Percentiles rank a stretch among this genome's conserved stretches.
These are phyloP conservation scores for Aspergillus panamensis DNA, from an alignment of 495 filamentous ascomycete species.

Conservation along the genomic window DNA sequence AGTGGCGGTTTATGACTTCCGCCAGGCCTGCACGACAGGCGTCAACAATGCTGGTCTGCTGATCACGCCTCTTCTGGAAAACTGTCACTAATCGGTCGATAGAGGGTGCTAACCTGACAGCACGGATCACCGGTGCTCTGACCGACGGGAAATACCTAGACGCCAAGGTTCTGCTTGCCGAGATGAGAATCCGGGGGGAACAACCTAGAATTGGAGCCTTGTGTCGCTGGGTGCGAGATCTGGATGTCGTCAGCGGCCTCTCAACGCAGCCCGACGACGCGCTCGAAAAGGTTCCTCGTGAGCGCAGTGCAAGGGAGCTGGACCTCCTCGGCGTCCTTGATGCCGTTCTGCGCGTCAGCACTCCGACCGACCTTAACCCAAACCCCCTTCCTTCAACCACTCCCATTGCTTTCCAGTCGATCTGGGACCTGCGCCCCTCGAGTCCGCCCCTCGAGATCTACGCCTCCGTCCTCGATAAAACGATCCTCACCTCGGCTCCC, in stretches of 20 bases:
- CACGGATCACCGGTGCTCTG: constrained; percentile 37
- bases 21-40: constrained; percentile 38
- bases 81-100: constrained; percentile 14
- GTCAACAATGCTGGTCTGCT: constrained; percentile 34
- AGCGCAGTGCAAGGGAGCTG: constrained; percentile 28
- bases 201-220: constrained; percentile 40
- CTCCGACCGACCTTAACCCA: constrained; percentile 31
- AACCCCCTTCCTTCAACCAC: constrained; percentile 26
- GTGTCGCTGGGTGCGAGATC: constrained; percentile 41
- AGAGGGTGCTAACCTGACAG: constrained; percentile 40
- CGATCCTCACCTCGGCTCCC: constrained; percentile 32
- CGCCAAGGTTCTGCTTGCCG: constrained; percentile 35
- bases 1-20: constrained; percentile 38
- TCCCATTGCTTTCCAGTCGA: constrained; percentile 39
- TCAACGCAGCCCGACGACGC: constrained; percentile 32
- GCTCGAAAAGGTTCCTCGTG: constrained; percentile 1
- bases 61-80: not conserved
- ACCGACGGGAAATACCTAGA: constrained; percentile 36
- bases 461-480: constrained; percentile 36
- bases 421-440: constrained; percentile 39
- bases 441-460: constrained; percentile 29
- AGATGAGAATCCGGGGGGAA: constrained; percentile 37
- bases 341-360: constrained; percentile 37
- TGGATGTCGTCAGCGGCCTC: constrained; percentile 40
- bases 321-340: constrained; percentile 35